Evolutionary conservation across 257 asterid species (phyloP).

Genomic region (Buddleja alternifolia): DNA sequence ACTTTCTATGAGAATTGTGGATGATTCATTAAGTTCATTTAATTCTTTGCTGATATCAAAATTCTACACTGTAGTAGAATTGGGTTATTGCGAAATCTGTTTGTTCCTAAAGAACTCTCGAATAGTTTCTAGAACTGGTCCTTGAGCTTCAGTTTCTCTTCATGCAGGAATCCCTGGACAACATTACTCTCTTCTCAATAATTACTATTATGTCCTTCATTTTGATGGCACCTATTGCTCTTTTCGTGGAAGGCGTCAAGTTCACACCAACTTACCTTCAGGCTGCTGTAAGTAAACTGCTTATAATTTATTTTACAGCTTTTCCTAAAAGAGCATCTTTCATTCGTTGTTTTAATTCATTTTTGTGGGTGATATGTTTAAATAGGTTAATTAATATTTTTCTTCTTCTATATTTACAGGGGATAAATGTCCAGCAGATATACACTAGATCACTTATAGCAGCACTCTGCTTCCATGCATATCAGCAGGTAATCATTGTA

Average conservation of each 20-base stretch:
- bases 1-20: not conserved
- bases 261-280: slow-evolving; percentile 73
- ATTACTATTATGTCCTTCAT: slow-evolving; percentile 61
- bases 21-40: not conserved
- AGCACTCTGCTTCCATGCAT: slow-evolving; percentile 89
- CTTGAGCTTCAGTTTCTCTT: slow-evolving; percentile 32
- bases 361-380: slow-evolving; percentile 6
- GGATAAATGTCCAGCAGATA: slow-evolving; percentile 63
- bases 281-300: slow-evolving; percentile 62
- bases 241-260: slow-evolving; percentile 57
- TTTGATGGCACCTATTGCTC: slow-evolving; percentile 47
- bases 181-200: slow-evolving; percentile 51
- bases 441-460: slow-evolving; percentile 67
- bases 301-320: slow-evolving; percentile 3
- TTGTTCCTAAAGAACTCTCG: not conserved
- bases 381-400: not conserved
- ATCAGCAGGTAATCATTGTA: slow-evolving; percentile 69
- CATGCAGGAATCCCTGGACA: slow-evolving; percentile 57
- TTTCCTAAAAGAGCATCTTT: slow-evolving; percentile 1
- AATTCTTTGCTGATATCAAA: not conserved
- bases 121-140: slow-evolving; percentile 2
- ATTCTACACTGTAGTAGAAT: slow-evolving; percentile 5
- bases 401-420: slow-evolving; percentile 45
- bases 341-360: not conserved
- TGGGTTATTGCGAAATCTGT: not conserved